A percentile compares a stretch with the other conserved stretches of the same genome.
phyloP scores from a whole-genome alignment of 2,329 filamentous ascomycete species.

The Aspergillus sclerotialis region DNA sequence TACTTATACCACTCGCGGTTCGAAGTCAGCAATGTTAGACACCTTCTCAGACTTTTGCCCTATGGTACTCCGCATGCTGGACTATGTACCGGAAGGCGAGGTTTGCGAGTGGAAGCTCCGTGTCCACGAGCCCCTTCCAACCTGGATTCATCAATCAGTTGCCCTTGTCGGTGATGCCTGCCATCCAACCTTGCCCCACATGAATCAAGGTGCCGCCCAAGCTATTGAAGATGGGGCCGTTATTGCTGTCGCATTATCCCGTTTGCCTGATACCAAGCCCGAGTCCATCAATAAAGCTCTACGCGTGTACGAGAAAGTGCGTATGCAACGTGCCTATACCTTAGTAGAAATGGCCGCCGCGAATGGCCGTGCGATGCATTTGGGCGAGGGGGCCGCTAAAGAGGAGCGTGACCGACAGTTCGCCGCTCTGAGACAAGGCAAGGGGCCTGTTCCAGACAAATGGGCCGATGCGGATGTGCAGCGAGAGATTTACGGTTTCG shows the following conservation, averaged over 20 bases:
- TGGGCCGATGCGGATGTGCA: slow-evolving; percentile 64
- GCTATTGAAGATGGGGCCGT: slow-evolving; percentile 57
- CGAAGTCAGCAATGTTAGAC: slow-evolving; percentile 52
- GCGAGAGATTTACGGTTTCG: slow-evolving; percentile 57
- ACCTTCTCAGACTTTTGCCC: slow-evolving; percentile 56
- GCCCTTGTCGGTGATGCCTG: slow-evolving; percentile 53
- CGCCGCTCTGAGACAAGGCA: slow-evolving; percentile 43
- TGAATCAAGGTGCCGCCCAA: slow-evolving; percentile 58
- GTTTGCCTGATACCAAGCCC: slow-evolving; percentile 39
- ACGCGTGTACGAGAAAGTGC: slow-evolving; percentile 47
- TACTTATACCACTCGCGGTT: slow-evolving; percentile 57
- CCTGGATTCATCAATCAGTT: slow-evolving; percentile 49
- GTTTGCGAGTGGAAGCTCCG: slow-evolving; percentile 60
- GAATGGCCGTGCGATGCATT: slow-evolving; percentile 46
- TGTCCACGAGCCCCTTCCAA: slow-evolving; percentile 54
- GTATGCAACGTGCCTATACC: slow-evolving; percentile 49
- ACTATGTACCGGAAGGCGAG: slow-evolving; percentile 54
- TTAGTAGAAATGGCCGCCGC: slow-evolving; percentile 51
- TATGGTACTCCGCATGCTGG: slow-evolving; percentile 52
- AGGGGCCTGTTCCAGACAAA: slow-evolving; percentile 49
- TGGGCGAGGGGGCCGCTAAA: slow-evolving; percentile 51
- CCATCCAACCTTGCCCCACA: slow-evolving; percentile 56
- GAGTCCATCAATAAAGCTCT: slow-evolving; percentile 46
- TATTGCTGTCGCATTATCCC: slow-evolving; percentile 44
- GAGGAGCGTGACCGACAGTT: slow-evolving; percentile 51